Base-by-base conservation (phyloP, 352 stramenopile genomes). In the Phytophthora kernoviae region DNA sequence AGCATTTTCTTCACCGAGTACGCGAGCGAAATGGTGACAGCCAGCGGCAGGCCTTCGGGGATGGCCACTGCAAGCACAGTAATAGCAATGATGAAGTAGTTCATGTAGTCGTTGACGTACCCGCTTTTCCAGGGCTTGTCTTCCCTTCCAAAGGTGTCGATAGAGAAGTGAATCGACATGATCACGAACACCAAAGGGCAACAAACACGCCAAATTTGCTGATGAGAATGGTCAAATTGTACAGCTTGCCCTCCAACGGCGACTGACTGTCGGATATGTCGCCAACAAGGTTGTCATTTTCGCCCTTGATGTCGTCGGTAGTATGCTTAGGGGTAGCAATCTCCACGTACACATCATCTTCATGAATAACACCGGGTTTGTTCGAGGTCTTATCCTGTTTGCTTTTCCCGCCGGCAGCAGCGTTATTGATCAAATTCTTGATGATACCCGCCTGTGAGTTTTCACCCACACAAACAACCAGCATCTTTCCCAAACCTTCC, bases 1-100 rank as follows among this genome's bases (percentile, higher is more conserved):
- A 92, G 77, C 88, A 96, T 96, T 49, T 89, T 86, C 66, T 85
- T 90, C 20, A 89, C 87, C 14, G 91, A 98, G 63, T 98, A 98
- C 0, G 96, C 94, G 8, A 99, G 78, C 4, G 94, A 86, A 34
- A 99, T 91, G 20, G 96, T 99, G 0, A 99, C 96, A n/a, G 96
- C 96, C 11, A 99, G 82, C n/a, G 97, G 96, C 43, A 99, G 73
- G 43, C 96, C 96, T 67, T 99, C 96, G 0, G 97, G 96, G 15
- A 99, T 96, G 8, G 97, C 93, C 5, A 99, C 96, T 9, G 98
- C 96, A 7, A 98, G 80, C 39, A 91, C 84, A 2, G 84, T 93
- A 27, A 94, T 87, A n/a, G 72, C 83, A 20, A 80, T 88, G 32
- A 91, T 84, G 63, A 94, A 91, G 58, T 77, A 88, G n/a, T 60